Base-by-base conservation (phyloP, 2,329 filamentous ascomycete genomes). In the Mycosphaerella sp. region DNA sequence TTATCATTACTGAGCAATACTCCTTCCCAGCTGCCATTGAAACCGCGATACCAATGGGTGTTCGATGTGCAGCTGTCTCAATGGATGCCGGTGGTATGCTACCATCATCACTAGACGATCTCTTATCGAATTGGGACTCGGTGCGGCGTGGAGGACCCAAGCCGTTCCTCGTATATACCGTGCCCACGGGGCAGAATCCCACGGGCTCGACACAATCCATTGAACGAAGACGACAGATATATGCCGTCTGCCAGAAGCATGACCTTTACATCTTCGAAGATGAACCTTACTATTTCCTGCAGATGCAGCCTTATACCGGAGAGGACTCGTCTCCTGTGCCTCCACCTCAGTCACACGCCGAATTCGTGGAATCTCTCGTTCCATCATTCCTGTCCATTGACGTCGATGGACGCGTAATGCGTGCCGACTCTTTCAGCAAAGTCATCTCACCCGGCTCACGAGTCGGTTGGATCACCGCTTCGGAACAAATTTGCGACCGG, bases 401-500 rank as follows among this genome's bases (percentile, higher is more conserved):
- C 67, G 79, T 80, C 14, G 87, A 95, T 65, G 92, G 92, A 55
- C 85, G 91, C 26, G 92, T 96, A 44, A 79, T 96, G 56, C 86
- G 91, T 48, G 78, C 96, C 3, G 92, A 96, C 70, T 95, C 91
- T 1, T 96, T 96, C 70, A 93, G 88, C 66, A 96, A 97, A 74
- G 93, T 89, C 0, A 80, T 95, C 31, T 89, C 90, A 0, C 92
- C 92, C 0, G 92, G 92, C 1, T 93, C 87, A 66, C 85, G 92
- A 23, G 75, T 95, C 1, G 91, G 92, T 41, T 98, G 93, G 92
- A 80, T 96, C 55, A 95, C 92, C 0, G 92, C 84, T 0, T 87
- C 87, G 1, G 85, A 86, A 65, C 86, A 96, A 73, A 78, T 98
- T 55, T 75, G 95, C 54, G 87, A 95, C 70, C 81, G 87, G 39